Percentiles rank a stretch among this genome's conserved stretches.
phyloP scores from a whole-genome alignment of 768 basidiomycete genomes.

The Collybia sordida region DNA sequence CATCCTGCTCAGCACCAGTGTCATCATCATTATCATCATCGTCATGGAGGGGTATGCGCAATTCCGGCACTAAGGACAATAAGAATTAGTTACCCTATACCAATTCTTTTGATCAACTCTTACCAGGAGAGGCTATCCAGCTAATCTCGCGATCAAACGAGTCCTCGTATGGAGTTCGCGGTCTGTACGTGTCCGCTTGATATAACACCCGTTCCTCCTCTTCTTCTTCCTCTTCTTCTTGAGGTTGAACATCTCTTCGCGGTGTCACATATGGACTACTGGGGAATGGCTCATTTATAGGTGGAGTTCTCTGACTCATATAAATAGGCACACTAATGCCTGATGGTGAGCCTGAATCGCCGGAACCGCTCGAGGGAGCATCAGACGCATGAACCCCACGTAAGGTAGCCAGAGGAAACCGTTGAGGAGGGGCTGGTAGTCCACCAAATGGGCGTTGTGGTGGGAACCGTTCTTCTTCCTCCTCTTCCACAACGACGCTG shows the following conservation, averaged over 20 bases:
- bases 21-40: constrained; percentile 59
- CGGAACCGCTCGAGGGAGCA: constrained; percentile 46
- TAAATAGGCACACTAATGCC: constrained; percentile 52
- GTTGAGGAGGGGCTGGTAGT: constrained; percentile 43
- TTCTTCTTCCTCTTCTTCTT: constrained; percentile 73
- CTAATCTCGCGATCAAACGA: constrained; percentile 62
- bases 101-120: constrained; percentile 21
- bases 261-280: constrained; percentile 75
- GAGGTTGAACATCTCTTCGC: constrained; percentile 56
- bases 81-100: constrained; percentile 8
- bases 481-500: constrained; percentile 70
- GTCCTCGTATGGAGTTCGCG: constrained; percentile 48
- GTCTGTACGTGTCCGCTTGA: constrained; percentile 52
- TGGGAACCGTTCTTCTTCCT: constrained; percentile 57
- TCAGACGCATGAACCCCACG: constrained; percentile 53
- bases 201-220: constrained; percentile 72
- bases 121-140: constrained; percentile 77
- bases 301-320: constrained; percentile 43
- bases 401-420: constrained; percentile 28
- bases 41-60: constrained; percentile 61
- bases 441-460: constrained; percentile 38
- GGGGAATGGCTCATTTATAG: constrained; percentile 59
- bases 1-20: constrained; percentile 35
- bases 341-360: constrained; percentile 40
- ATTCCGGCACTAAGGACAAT: constrained; percentile 49